Evolutionary conservation across 176 grass and related monocot species (phyloP), one percentile per base, ranked within the genome.

Genomic region (Leersia perrieri): DNA sequence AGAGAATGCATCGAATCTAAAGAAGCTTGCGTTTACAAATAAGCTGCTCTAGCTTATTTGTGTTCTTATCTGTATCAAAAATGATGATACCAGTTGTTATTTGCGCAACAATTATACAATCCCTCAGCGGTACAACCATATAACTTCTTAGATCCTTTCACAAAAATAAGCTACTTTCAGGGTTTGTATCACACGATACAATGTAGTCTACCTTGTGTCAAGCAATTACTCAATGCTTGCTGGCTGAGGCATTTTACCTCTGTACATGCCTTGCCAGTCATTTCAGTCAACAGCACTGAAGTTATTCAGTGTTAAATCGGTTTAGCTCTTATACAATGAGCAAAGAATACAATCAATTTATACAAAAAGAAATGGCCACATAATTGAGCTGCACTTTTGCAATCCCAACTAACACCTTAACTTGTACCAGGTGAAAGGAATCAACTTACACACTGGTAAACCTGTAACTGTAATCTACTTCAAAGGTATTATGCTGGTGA

Each of bases 341-440:
- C 67, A 83, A 83, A 74, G 29, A 35, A 61, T 45, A 47, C 11
- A 65, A 82, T 18, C 9, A 77, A 77, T 49, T 84, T 74, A 53
- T 41, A 87, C 65, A 55, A 83, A 75, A 44, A 47, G 15, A 53
- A 60, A 45, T 44, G 4, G 35, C 18, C 53, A 83, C 53, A 83
- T 28, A 73, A 73, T 16, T 10, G 67, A 79, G 83, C 60, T 66
- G 80, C 80, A 79, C 60, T 88, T 78, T 78, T 83, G 80, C 68
- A 73, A 27, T 73, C 34, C 67, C 80, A 78, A 78, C 49, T 36
- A 22, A 12, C 60, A 60, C 58, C 42, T 32, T 25, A 58, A 66
- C 74, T 7, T 75, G 15, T 73, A 33, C 44, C 33, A 34, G 60
- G 74, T 60, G 71, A 75, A 75, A 66, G 27, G 12, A 83, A 38